Conservation (phyloP, 2,329 filamentous ascomycete genomes). For the Pseudocercospora pini-densiflorae region DNA sequence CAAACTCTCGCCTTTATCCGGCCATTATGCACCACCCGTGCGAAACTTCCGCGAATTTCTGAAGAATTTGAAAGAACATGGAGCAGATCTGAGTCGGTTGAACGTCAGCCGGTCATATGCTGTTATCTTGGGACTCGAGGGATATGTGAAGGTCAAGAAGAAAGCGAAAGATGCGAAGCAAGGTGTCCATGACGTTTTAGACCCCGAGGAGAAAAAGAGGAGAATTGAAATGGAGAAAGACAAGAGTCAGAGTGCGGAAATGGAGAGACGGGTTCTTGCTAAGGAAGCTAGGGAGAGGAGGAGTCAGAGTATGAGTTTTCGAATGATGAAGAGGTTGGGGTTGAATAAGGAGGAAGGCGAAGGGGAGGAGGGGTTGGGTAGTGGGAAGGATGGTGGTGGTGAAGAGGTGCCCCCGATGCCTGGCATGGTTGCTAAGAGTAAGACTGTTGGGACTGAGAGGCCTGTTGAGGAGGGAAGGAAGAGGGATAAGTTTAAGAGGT, state of each 20-base stretch:
- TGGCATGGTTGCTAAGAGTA: conserved; percentile 3
- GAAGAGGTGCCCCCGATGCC: no score
- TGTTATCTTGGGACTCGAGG: conserved; percentile 80
- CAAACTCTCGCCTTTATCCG: conserved; percentile 69
- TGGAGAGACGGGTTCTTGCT: conserved; percentile 59
- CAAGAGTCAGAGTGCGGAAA: conserved; percentile 65
- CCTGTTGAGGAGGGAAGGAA: conserved; percentile 7
- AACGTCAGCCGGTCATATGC: conserved; percentile 82
- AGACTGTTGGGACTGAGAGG: conserved; percentile 13
- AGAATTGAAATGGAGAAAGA: conserved; percentile 56
- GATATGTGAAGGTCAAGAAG: conserved; percentile 71
- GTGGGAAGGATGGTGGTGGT: not conserved
- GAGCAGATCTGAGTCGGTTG: conserved; percentile 78
- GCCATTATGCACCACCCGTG: conserved; percentile 84
- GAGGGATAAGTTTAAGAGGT: conserved; percentile 6
- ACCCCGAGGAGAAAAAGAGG: conserved; percentile 61
- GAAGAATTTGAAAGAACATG: conserved; percentile 69
- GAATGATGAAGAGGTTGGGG: conserved; percentile 35
- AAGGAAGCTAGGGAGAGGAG: conserved; percentile 47
- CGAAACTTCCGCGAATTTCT: conserved; percentile 85
- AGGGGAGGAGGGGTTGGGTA: not conserved
- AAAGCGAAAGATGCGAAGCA: conserved; percentile 65
- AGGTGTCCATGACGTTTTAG: conserved; percentile 62
- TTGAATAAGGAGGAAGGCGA: conserved; percentile 18
- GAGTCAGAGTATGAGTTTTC: conserved; percentile 40